Evolutionary conservation across 495 filamentous ascomycete genomes (phyloP).

Genomic region (Trichocladium uniseriatum): DNA sequence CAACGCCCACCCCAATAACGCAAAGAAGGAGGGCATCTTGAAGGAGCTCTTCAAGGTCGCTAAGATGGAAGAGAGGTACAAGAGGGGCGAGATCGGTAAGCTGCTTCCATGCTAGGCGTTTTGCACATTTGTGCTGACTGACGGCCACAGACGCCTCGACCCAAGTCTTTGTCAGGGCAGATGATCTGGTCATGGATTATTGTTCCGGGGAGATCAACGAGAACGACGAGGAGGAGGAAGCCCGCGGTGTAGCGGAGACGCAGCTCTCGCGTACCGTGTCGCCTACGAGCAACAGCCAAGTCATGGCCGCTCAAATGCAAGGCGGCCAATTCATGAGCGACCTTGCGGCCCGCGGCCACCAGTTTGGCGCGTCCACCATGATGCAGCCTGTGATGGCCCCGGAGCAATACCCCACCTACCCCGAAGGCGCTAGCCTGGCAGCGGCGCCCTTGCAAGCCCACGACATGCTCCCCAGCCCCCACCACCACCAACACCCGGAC

Average conservation of each 20-base stretch:
- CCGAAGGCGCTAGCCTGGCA: no score
- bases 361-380: constrained; percentile 18
- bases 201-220: constrained; percentile 30
- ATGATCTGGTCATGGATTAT: constrained; percentile 22
- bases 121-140: not conserved
- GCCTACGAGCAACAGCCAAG: constrained; percentile 16
- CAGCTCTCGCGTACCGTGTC: constrained; percentile 12
- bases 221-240: constrained; percentile 17
- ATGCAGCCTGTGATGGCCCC: constrained; percentile 14
- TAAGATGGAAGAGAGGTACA: constrained; percentile 50
- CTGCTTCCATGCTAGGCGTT: no score
- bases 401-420: no score
- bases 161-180: constrained; percentile 32
- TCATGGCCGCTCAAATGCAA: constrained; percentile 23
- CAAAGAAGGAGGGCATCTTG: constrained; percentile 36
- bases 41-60: constrained; percentile 63
- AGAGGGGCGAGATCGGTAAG: constrained; percentile 54
- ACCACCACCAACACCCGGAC: not conserved
- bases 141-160: constrained; percentile 31
- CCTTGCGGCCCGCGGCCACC: constrained; percentile 18
- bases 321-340: constrained; percentile 22
- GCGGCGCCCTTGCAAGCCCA: constrained; percentile 2
- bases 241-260: not conserved
- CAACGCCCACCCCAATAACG: constrained; percentile 34
- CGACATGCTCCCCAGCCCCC: constrained; percentile 6